Evolutionary conservation across 306 rosid species (phyloP), one percentile per base, ranked within the genome.

Genomic region (Mucuna pruriens): DNA sequence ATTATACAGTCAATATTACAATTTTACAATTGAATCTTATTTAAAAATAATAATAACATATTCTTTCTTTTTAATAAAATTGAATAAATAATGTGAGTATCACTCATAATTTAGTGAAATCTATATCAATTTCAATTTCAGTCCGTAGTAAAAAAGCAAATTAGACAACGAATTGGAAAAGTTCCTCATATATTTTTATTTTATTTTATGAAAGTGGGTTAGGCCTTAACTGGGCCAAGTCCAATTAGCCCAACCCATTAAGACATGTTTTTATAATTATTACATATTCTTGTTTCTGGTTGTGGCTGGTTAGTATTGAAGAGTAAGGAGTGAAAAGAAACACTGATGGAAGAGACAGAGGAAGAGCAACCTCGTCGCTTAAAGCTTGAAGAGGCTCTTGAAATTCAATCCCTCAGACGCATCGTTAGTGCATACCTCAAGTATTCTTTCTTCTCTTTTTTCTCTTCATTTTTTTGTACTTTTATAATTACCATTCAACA

Each of bases 381-480:
- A 85, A 86, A 91, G 89, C 92, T 85, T 9, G 99, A 95, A 87
- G 99, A 93, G 90, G 94, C 90, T 66, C 97, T 91, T 31, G 99
- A 95, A 87, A 83, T 91, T 76, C 86, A 95, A 79, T 95, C 99
- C 36, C 97, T 95, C 15, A 63, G 94, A 77, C 99, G 99, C 76
- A 95, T 95, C 83, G 58, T 93, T 75, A 87, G 96, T 83, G 99
- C 98, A 57, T 93, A 90, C 54, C 97, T 95, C 89, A 95, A 95
- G 99, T 95, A 91, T 8, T 39, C 5, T 9, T 23, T 12, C 34
- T 64, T 17, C 39, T 77, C 19, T 44, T 62, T 62, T 63, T 36
- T 22, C 40, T 16, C 23, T 11, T 38, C 73, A 20, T 2, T 10
- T 23, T 17, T 57, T 49, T 4, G 2, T 67, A 15, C 20, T 36